These are phyloP conservation scores for Amanita rubescens DNA, from an alignment of 768 basidiomycete genomes.

Conservation along the genomic window DNA sequence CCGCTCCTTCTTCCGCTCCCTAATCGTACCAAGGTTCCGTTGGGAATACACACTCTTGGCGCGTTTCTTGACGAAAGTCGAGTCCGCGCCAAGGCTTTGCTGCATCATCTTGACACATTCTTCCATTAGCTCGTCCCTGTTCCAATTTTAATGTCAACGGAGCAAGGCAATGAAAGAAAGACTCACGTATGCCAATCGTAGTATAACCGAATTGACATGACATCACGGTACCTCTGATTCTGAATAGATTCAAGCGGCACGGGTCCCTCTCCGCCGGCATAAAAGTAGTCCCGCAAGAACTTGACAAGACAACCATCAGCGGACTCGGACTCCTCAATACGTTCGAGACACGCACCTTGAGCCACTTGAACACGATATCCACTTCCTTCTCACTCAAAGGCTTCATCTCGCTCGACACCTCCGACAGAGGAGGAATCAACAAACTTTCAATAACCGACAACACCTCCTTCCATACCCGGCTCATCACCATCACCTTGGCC, in stretches of 20 bases:
- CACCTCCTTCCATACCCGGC: constrained; percentile 94
- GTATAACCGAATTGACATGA: constrained; percentile 84
- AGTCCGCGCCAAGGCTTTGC: constrained; percentile 58
- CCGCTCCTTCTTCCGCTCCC: constrained; percentile 90
- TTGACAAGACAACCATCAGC: constrained; percentile 20
- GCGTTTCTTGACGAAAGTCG: constrained; percentile 76
- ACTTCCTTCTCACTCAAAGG: constrained; percentile 93
- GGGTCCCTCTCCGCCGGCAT: constrained; percentile 89
- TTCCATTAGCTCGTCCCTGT: constrained; percentile 79
- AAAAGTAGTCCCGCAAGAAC: constrained; percentile 94
- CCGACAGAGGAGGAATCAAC: constrained; percentile 85
- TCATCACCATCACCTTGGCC: constrained; percentile 90
- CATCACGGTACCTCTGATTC: constrained; percentile 91
- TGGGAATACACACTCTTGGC: constrained; percentile 91
- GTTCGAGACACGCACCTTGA: constrained; percentile 52
- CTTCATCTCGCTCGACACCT: constrained; percentile 82
- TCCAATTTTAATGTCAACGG: constrained; percentile 6
- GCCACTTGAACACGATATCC: constrained; percentile 97
- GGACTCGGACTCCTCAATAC: not conserved
- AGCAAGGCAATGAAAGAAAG: not conserved
- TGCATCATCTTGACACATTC: constrained; percentile 97
- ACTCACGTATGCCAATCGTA: constrained; percentile 93
- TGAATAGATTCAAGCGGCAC: constrained; percentile 81
- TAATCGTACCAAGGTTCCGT: constrained; percentile 94
- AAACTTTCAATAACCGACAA: constrained; percentile 78